phyloP scores from a whole-genome alignment of 108 stramenopile species.

The Seminavis robusta region DNA sequence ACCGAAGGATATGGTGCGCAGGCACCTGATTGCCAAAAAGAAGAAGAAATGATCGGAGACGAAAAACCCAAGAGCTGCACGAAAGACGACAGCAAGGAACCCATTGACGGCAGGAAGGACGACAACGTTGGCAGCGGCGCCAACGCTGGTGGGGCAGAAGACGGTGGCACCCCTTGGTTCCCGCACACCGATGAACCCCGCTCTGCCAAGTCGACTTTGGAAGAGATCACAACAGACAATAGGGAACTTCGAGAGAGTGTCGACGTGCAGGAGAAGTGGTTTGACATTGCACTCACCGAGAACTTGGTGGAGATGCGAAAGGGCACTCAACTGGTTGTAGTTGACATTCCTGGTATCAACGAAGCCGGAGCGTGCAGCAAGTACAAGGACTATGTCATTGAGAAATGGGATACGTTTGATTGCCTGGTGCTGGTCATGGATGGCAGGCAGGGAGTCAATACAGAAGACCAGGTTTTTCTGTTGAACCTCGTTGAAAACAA shows the following conservation, averaged over 20 bases:
- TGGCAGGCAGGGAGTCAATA: constrained; percentile 20
- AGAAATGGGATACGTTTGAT: constrained; percentile 25
- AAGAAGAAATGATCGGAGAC: background rate
- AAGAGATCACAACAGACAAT: constrained; percentile 27
- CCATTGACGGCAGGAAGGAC: too few species aligned
- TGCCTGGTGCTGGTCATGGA: constrained; percentile 27
- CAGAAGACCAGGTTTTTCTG: constrained; percentile 18
- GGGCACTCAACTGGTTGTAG: constrained; percentile 22
- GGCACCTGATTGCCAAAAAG: background rate
- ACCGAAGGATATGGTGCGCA: too few species aligned
- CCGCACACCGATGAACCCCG: too few species aligned
- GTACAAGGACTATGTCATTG: constrained; percentile 20
- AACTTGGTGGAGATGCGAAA: constrained; percentile 16
- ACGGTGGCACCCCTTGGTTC: too few species aligned
- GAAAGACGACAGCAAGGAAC: background rate
- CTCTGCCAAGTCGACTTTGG: constrained; percentile 11
- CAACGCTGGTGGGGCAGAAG: too few species aligned
- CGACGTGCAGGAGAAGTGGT: constrained; percentile 21
- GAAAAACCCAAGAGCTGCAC: too few species aligned
- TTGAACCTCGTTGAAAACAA: constrained; percentile 16
- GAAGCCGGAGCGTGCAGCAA: constrained; percentile 16
- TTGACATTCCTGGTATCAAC: constrained; percentile 29
- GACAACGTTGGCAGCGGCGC: too few species aligned
- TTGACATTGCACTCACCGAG: constrained; percentile 26
- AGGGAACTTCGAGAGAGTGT: constrained; percentile 15